Percentiles rank a stretch among this genome's conserved stretches.
Conservation (phyloP, 2,329 filamentous ascomycete genomes). For the Clathrospora elynae region DNA sequence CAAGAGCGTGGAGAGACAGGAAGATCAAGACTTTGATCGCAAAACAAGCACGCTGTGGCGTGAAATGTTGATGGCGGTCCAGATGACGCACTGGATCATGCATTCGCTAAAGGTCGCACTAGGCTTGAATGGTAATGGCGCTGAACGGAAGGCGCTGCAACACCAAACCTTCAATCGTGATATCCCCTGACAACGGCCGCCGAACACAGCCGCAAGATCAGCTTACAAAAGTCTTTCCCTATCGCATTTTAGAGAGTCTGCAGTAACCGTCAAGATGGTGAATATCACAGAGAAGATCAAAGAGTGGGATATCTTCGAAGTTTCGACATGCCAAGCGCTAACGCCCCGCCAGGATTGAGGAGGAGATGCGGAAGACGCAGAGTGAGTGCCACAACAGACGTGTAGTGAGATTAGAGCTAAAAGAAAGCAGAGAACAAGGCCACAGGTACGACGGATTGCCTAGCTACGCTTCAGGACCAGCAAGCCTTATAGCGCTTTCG, state of each 20-base stretch:
- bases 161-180: constrained; percentile 46
- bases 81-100: constrained; percentile 39
- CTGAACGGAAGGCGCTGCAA: constrained; percentile 25
- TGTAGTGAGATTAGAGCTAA: constrained; percentile 41
- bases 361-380: constrained; percentile 98
- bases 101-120: constrained; percentile 28
- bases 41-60: constrained; percentile 25
- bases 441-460: constrained; percentile 69
- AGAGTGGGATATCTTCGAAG: constrained; percentile 67
- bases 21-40: constrained; percentile 2
- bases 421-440: constrained; percentile 86
- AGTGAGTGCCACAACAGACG: constrained; percentile 62
- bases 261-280: constrained; percentile 69
- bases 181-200: constrained; percentile 21
- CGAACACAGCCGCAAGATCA: constrained; percentile 6
- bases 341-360: constrained; percentile 78
- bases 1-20: constrained; percentile 6
- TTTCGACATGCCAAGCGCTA: constrained; percentile 36
- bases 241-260: constrained; percentile 1
- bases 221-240: constrained; percentile 15
- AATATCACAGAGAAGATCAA: constrained; percentile 99
- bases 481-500: too few species aligned
- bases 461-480: not conserved
- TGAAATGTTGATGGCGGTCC: constrained; percentile 5
- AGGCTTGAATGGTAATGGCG: constrained; percentile 19